Evolutionary conservation across 73 alveolate genomes (phyloP).

Genomic region (Paramecium sonneborni): DNA sequence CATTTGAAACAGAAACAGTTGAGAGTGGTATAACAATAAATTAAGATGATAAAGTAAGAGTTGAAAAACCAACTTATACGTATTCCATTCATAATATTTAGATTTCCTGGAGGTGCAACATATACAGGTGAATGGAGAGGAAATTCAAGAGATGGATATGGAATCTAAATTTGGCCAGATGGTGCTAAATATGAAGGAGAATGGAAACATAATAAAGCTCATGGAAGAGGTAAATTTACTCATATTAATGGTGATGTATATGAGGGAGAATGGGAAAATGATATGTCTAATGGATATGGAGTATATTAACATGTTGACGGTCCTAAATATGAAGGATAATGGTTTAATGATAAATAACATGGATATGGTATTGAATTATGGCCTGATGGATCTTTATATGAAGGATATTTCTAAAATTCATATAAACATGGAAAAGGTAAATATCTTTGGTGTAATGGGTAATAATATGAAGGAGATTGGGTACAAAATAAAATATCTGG

Average conservation of each 20-base stretch:
- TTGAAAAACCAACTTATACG: background rate
- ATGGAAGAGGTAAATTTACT: slow-evolving; percentile 76
- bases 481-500: slow-evolving; percentile 83
- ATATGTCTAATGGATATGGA: slow-evolving; percentile 67
- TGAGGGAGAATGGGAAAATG: slow-evolving; percentile 73
- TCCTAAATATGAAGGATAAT: slow-evolving; percentile 68
- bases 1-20: background rate
- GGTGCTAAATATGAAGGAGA: slow-evolving; percentile 79
- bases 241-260: slow-evolving; percentile 71
- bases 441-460: slow-evolving; percentile 71
- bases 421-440: slow-evolving; percentile 77
- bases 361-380: slow-evolving; percentile 74
- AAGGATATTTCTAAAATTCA: slow-evolving; percentile 72
- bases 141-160: slow-evolving; percentile 73
- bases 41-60: background rate
- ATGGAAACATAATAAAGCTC: slow-evolving; percentile 72
- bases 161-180: slow-evolving; percentile 73
- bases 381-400: slow-evolving; percentile 75
- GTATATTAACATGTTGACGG: slow-evolving; percentile 61
- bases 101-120: slow-evolving; percentile 34
- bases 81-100: background rate
- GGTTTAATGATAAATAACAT: slow-evolving; percentile 72
- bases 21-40: background rate
- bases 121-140: slow-evolving; percentile 56
- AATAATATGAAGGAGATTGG: slow-evolving; percentile 74